These are phyloP conservation scores for Tieghemostelium lacteum DNA, from an alignment of 78 protist species.

Conservation along the genomic window DNA sequence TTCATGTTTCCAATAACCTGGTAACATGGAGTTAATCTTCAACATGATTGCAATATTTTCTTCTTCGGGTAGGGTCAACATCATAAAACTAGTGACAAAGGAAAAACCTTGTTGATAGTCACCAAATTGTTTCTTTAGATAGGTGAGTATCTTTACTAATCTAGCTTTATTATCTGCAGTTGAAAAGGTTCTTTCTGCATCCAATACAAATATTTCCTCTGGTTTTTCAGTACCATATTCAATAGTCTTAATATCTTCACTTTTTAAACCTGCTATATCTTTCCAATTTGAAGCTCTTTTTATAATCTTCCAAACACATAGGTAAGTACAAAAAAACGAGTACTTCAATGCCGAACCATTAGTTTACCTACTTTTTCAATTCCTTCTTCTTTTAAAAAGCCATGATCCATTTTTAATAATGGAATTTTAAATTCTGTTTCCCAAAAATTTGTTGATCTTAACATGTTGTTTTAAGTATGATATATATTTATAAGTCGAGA, in stretches of 20 bases:
- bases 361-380: conserved; percentile 45
- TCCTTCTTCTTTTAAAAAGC: conserved; percentile 37
- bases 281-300: conserved; percentile 28
- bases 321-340: too few species aligned
- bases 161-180: conserved; percentile 10
- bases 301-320: conserved; percentile 5
- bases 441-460: conserved; percentile 39
- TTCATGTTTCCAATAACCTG: conserved; percentile 66
- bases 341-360: too few species aligned
- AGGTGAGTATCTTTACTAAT: conserved; percentile 11
- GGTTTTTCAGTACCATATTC: conserved; percentile 34
- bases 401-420: conserved; percentile 31
- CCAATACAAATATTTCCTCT: conserved; percentile 25
- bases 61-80: conserved; percentile 30
- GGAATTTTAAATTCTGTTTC: conserved; percentile 27
- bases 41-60: conserved; percentile 31
- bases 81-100: conserved; percentile 42
- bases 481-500: too few species aligned
- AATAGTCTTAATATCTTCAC: conserved; percentile 8
- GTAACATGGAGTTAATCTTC: conserved; percentile 47
- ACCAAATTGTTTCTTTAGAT: conserved; percentile 37
- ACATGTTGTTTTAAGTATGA: too few species aligned
- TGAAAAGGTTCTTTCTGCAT: conserved; percentile 56
- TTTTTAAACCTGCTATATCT: neutral
- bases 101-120: conserved; percentile 76